phyloP scores from a whole-genome alignment of 805 yeast genomes.

The Teunomyces panamensis region DNA sequence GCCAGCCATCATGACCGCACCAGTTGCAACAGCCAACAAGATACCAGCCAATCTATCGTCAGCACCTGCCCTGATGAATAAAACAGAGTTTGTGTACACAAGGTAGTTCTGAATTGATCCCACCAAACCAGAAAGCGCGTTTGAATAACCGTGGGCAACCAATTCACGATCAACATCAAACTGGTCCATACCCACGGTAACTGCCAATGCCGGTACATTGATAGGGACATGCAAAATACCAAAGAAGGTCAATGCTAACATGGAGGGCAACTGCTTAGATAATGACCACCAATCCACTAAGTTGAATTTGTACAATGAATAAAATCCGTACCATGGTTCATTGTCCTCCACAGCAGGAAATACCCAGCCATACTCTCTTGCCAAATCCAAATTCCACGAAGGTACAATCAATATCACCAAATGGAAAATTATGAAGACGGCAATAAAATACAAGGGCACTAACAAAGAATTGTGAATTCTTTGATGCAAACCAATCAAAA shows the following conservation, averaged over 20 bases:
- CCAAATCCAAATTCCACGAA: slow-evolving; percentile 53
- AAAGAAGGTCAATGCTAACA: slow-evolving; percentile 93
- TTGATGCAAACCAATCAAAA: slow-evolving; percentile 58
- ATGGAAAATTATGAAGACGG: slow-evolving; percentile 70
- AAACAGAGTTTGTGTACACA: slow-evolving; percentile 89
- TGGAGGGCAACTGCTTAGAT: slow-evolving; percentile 74
- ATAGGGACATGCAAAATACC: slow-evolving; percentile 97
- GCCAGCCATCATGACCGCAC: slow-evolving; percentile 77
- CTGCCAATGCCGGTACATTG: slow-evolving; percentile 95
- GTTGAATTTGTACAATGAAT: slow-evolving; percentile 63
- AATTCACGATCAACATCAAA: slow-evolving; percentile 90
- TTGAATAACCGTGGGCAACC: slow-evolving; percentile 92
- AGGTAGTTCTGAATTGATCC: slow-evolving; percentile 94
- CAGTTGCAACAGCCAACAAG: slow-evolving; percentile 81
- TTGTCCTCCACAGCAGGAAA: slow-evolving; percentile 62
- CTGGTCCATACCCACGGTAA: slow-evolving; percentile 79
- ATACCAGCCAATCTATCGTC: slow-evolving; percentile 86
- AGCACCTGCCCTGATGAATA: slow-evolving; percentile 93
- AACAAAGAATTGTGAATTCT: slow-evolving; percentile 62
- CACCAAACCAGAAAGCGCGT: slow-evolving; percentile 72
- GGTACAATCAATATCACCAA: slow-evolving; percentile 64
- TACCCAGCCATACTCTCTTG: slow-evolving; percentile 81
- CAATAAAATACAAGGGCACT: slow-evolving; percentile 77
- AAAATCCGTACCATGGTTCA: slow-evolving; percentile 91
- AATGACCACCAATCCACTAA: slow-evolving; percentile 76